These are phyloP conservation scores for Populus ilicifolia DNA, from an alignment of 345 rosid genomes.

Conservation along the genomic window DNA sequence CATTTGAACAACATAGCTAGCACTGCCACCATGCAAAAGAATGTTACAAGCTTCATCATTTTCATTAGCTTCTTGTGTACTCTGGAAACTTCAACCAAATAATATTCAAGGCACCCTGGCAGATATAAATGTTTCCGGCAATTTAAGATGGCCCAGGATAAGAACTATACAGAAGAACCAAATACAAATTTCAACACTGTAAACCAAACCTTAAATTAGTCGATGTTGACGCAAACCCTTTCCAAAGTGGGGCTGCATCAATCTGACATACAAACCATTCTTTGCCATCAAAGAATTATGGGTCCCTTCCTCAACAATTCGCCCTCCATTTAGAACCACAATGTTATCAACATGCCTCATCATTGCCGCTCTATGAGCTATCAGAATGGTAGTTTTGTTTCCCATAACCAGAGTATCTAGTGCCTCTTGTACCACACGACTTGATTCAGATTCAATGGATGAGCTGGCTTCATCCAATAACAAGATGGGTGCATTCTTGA, in stretches of 20 bases:
- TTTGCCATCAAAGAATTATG: constrained; percentile 78
- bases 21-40: constrained; percentile 6
- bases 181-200: constrained; percentile 13
- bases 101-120: not conserved
- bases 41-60: constrained; percentile 24
- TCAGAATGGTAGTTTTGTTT: constrained; percentile 89
- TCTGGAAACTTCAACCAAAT: constrained; percentile 10
- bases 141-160: constrained; percentile 14
- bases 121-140: constrained; percentile 12
- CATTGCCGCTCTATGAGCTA: constrained; percentile 95
- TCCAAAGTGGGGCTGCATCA: constrained; percentile 96
- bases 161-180: constrained; percentile 28
- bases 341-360: constrained; percentile 96
- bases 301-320: constrained; percentile 90
- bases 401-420: constrained; percentile 94
- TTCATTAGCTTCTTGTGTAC: constrained; percentile 3
- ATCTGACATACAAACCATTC: constrained; percentile 88
- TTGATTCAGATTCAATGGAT: constrained; percentile 92
- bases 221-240: constrained; percentile 95
- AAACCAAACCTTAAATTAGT: constrained; percentile 42
- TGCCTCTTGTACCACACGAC: constrained; percentile 95
- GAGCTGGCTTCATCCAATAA: constrained; percentile 95
- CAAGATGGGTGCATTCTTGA: constrained; percentile 94
- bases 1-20: constrained; percentile 22
- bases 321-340: constrained; percentile 96